phyloP scores from a whole-genome alignment of 2,329 filamentous ascomycete species.

The Basipetospora chlamydospora region DNA sequence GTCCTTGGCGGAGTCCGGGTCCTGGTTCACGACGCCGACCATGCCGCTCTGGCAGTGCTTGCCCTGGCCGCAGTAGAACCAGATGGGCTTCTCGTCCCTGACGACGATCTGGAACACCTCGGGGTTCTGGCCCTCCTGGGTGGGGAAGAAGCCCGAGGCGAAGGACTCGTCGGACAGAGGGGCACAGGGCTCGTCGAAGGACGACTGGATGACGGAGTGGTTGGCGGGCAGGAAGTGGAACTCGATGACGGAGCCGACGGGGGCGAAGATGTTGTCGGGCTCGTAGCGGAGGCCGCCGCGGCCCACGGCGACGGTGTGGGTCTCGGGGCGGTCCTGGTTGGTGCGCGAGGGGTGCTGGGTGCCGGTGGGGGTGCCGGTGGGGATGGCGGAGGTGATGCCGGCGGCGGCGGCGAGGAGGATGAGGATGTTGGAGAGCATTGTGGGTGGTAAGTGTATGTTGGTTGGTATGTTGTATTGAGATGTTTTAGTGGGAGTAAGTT shows the following conservation, averaged over 20 bases:
- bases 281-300: conserved; percentile 31
- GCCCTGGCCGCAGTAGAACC: conserved; percentile 44
- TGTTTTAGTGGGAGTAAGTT: neutral
- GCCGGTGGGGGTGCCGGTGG: conserved; percentile 16
- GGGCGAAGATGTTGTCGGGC: conserved; percentile 33
- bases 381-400: conserved; percentile 16
- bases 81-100: conserved; percentile 37
- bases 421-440: conserved; percentile 19
- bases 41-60: conserved; percentile 34
- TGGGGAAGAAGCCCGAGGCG: conserved; percentile 29
- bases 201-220: conserved; percentile 32
- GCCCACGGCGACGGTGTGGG: conserved; percentile 31
- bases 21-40: conserved; percentile 34
- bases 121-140: conserved; percentile 9
- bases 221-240: conserved; percentile 38
- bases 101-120: conserved; percentile 10
- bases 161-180: conserved; percentile 25
- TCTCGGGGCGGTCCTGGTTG: conserved; percentile 22
- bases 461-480: no score
- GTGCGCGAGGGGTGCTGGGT: conserved; percentile 19
- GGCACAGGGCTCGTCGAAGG: conserved; percentile 26
- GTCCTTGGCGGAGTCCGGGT: conserved; percentile 23
- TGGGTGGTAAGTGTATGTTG: conserved; percentile 7
- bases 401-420: conserved; percentile 15
- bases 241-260: conserved; percentile 34